Base-by-base conservation (phyloP, 2,329 filamentous ascomycete species). In the Beauveria varroae region DNA sequence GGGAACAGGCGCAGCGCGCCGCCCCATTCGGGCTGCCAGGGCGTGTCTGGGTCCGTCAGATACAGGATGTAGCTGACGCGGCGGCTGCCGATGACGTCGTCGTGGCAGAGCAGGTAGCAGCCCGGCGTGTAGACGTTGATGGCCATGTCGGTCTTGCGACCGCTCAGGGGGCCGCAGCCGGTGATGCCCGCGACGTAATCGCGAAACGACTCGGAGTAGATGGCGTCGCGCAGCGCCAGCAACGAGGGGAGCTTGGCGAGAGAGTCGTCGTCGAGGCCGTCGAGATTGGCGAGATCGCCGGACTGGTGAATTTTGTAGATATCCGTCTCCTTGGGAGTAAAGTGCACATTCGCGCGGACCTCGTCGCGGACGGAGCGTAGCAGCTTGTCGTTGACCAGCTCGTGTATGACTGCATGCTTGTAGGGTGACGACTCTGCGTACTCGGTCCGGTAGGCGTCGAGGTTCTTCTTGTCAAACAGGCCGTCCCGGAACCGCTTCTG, bases 241-340 rank as follows among this genome's bases (percentile, higher is more conserved):
- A 99, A 81, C 14, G 91, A 96, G 0, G 95, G 95, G 16, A 99
- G 80, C 71, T 91, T 92, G 64, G 88, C 83, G 60, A 98, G 83
- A 7, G 93, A 92, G 8, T 87, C 86, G 71, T 96, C 88, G 64
- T 96, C 91, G 49, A 99, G 84, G 26, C 95, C 95, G 75, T 97
- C 93, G 62, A 99, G 86, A 76, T 99, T 99, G 52, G 95, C 95
- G 40, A 99, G 83, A 73, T 99, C 95, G 66, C 95, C 95, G 5
- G 93, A 98, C 79, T 99, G 95, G 81, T 97, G 93, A 71, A 99
- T 98, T 77, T 96, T 96, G 84, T 99, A 99, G 69, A 99, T 99
- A 74, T 99, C 95, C 53, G 95, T 99, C 76, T 99, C 95, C 75
- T 99, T 99, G 68, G 93, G 93, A 14, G 95, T 97, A 78, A 99